Evolutionary conservation across 1,284 basidiomycete genomes (phyloP).

Genomic region (Hemileia vastatrix): DNA sequence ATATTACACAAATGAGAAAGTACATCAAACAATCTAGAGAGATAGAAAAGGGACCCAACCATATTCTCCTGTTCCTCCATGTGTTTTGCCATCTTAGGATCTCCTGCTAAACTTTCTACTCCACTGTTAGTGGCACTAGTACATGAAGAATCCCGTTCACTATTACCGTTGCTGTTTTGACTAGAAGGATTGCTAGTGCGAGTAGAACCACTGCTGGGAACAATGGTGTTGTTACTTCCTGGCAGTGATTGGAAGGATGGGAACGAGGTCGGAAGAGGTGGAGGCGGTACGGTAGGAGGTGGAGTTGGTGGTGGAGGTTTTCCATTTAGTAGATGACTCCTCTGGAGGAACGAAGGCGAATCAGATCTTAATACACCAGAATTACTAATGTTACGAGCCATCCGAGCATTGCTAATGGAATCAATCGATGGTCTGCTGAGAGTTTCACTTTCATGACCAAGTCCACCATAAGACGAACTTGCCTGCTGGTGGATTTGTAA

Average conservation of each 20-base stretch:
- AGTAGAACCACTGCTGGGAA: slow-evolving; percentile 23
- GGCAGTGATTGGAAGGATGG: slow-evolving; percentile 28
- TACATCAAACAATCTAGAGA: too few relatives aligned
- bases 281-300: slow-evolving; percentile 75
- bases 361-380: slow-evolving; percentile 22
- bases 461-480: too few relatives aligned
- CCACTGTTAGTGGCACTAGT: slow-evolving; percentile 11
- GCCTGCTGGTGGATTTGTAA: not conserved
- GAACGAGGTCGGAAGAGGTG: slow-evolving; percentile 58
- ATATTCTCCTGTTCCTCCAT: slow-evolving; percentile 73
- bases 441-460: too few relatives aligned
- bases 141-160: slow-evolving; percentile 12
- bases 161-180: slow-evolving; percentile 11
- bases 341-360: slow-evolving; percentile 25
- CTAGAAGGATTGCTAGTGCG: slow-evolving; percentile 18
- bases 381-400: not conserved
- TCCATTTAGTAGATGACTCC: slow-evolving; percentile 39
- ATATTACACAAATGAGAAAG: too few relatives aligned
- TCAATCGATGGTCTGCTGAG: slow-evolving; percentile 21
- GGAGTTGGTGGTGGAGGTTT: slow-evolving; percentile 80
- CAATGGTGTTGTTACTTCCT: too few relatives aligned
- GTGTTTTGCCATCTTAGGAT: slow-evolving; percentile 54
- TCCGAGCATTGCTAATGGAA: slow-evolving; percentile 10
- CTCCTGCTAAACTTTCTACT: slow-evolving; percentile 45
- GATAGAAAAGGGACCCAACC: slow-evolving; percentile 14